Evolutionary conservation across 1,284 basidiomycete species (phyloP).

Genomic region (Cryptococcus sp.): DNA sequence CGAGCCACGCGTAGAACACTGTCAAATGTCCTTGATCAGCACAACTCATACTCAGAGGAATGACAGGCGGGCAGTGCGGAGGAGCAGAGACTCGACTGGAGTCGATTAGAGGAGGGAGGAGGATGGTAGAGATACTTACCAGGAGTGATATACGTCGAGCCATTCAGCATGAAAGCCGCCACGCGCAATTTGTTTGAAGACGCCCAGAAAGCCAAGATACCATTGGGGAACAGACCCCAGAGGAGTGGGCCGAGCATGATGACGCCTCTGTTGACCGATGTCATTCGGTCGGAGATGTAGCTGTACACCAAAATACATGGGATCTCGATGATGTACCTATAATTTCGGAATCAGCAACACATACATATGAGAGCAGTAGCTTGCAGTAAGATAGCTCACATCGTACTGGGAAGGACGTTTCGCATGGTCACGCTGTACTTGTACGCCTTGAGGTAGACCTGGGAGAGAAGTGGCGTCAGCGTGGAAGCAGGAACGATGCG

Average conservation of each 20-base stretch:
- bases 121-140: too few relatives aligned
- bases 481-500: too few relatives aligned
- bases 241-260: conserved; percentile 13
- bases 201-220: conserved; percentile 21
- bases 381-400: neutral
- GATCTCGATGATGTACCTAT: conserved; percentile 20
- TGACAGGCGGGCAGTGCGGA: too few relatives aligned
- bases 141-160: neutral
- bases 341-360: too few relatives aligned
- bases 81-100: too few relatives aligned
- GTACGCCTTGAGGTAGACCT: conserved; percentile 17
- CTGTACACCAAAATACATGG: conserved; percentile 18
- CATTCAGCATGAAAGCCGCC: conserved; percentile 25
- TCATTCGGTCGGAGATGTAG: conserved; percentile 19
- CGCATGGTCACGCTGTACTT: conserved; percentile 18
- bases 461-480: too few relatives aligned
- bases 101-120: too few relatives aligned
- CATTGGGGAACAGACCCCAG: conserved; percentile 25
- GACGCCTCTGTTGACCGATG: conserved; percentile 6
- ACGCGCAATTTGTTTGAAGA: conserved; percentile 16
- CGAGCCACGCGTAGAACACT: conserved; percentile 5
- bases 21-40: neutral
- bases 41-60: too few relatives aligned
- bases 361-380: too few relatives aligned
- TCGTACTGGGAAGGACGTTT: conserved; percentile 17